phyloP scores from a whole-genome alignment of 2,329 filamentous ascomycete species.

The Pezicula carpinea region DNA sequence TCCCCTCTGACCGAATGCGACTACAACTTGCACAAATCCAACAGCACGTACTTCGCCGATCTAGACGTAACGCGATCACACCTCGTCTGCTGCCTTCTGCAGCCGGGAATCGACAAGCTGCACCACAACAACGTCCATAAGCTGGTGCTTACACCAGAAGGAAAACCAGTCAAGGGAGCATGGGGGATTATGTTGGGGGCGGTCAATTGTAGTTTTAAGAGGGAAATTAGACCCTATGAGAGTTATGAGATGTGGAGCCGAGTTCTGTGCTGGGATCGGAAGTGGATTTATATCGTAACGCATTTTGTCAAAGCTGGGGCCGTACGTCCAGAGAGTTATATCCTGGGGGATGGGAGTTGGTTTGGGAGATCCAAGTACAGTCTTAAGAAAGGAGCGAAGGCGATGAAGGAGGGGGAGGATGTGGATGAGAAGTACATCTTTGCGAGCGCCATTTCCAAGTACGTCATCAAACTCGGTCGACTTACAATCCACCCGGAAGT shows the following conservation, averaged over 20 bases:
- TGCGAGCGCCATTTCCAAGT: slow-evolving; percentile 71
- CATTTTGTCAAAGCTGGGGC: slow-evolving; percentile 65
- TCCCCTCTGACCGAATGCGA: slow-evolving; percentile 62
- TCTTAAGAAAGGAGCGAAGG: slow-evolving; percentile 33
- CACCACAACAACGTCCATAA: slow-evolving; percentile 43
- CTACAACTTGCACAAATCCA: slow-evolving; percentile 70
- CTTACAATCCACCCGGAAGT: slow-evolving; percentile 81
- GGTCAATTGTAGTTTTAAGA: slow-evolving; percentile 68
- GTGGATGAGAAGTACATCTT: slow-evolving; percentile 60
- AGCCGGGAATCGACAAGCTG: slow-evolving; percentile 50
- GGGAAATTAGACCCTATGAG: slow-evolving; percentile 66
- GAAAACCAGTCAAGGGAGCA: slow-evolving; percentile 44
- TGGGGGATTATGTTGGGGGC: slow-evolving; percentile 66
- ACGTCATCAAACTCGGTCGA: slow-evolving; percentile 76
- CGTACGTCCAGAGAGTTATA: slow-evolving; percentile 47
- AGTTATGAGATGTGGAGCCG: slow-evolving; percentile 70
- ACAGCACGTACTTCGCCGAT: slow-evolving; percentile 67
- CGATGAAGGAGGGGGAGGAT: slow-evolving; percentile 24
- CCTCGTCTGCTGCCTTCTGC: slow-evolving; percentile 65
- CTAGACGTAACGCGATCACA: slow-evolving; percentile 74
- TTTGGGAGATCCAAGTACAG: slow-evolving; percentile 34
- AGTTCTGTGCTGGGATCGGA: slow-evolving; percentile 70
- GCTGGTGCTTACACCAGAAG: slow-evolving; percentile 38
- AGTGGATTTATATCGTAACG: slow-evolving; percentile 75
- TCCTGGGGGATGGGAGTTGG: slow-evolving; percentile 32